Evolutionary conservation across 2,329 filamentous ascomycete species (phyloP).

Genomic region (Fusarium sp.): DNA sequence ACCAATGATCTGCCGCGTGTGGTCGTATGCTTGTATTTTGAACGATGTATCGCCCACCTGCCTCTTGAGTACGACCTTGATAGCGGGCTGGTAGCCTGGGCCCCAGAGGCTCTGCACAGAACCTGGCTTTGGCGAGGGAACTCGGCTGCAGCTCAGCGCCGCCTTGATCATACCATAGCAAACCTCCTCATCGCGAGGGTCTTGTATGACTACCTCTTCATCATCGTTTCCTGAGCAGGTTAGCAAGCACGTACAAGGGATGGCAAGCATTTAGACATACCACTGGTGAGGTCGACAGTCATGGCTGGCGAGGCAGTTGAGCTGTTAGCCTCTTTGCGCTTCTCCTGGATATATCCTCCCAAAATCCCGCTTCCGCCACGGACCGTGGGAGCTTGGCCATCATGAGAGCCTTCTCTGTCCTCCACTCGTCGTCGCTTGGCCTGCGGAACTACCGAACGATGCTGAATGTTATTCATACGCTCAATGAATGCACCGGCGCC

Average conservation of each 20-base stretch:
- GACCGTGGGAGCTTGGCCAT: slow-evolving; percentile 48
- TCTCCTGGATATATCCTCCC: slow-evolving; percentile 74
- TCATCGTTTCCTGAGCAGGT: slow-evolving; percentile 60
- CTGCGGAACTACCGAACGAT: slow-evolving; percentile 69
- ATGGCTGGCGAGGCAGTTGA: slow-evolving; percentile 49
- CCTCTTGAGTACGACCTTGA: slow-evolving; percentile 78
- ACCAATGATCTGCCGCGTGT: slow-evolving; percentile 78
- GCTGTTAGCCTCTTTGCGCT: slow-evolving; percentile 58
- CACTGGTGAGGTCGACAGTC: slow-evolving; percentile 70
- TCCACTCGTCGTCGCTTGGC: slow-evolving; percentile 74
- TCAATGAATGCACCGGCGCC: slow-evolving; percentile 76
- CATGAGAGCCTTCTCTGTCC: slow-evolving; percentile 56
- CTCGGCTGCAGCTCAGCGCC: slow-evolving; percentile 72
- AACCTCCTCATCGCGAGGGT: slow-evolving; percentile 76
- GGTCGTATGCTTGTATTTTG: slow-evolving; percentile 79
- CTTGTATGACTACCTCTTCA: slow-evolving; percentile 67
- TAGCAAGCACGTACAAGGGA: slow-evolving; percentile 6
- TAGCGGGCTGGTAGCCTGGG: slow-evolving; percentile 74
- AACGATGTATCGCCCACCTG: slow-evolving; percentile 65
- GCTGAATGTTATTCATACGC: slow-evolving; percentile 78
- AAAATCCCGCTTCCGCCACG: slow-evolving; percentile 67
- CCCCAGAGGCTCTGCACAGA: slow-evolving; percentile 66
- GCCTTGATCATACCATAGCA: slow-evolving; percentile 84
- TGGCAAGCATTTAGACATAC: slow-evolving; percentile 47
- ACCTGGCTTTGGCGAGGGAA: slow-evolving; percentile 77